Conservation (phyloP, 2,329 filamentous ascomycete species). For the Daldinia eschscholtzii region DNA sequence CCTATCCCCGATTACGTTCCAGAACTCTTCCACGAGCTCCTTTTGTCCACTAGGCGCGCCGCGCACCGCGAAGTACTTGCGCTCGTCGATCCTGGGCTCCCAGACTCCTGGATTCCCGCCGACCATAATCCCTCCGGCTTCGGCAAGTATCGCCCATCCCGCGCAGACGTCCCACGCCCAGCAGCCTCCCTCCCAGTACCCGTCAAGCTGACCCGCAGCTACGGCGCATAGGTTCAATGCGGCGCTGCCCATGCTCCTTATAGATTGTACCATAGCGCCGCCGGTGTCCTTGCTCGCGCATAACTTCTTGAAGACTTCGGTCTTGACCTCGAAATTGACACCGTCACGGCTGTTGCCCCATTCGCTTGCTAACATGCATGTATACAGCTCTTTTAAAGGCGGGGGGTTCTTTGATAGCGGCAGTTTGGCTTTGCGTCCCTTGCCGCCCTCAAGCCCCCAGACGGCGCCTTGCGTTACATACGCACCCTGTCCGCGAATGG, state of each 20-base stretch:
- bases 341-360: conserved; percentile 79
- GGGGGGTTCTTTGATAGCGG: conserved; percentile 64
- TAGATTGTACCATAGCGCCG: conserved; percentile 80
- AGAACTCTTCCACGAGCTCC: conserved; percentile 74
- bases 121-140: conserved; percentile 80
- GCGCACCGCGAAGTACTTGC: conserved; percentile 73
- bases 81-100: conserved; percentile 70
- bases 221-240: conserved; percentile 81
- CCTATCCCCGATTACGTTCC: conserved; percentile 68
- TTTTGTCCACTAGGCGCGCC: conserved; percentile 70
- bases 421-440: conserved; percentile 56
- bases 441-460: conserved; percentile 56
- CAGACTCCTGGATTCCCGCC: conserved; percentile 80
- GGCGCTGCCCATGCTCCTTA: conserved; percentile 78
- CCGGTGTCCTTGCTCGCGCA: conserved; percentile 70
- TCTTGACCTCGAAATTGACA: conserved; percentile 77
- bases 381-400: conserved; percentile 70
- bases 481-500: conserved; percentile 75
- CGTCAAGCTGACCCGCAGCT: conserved; percentile 77
- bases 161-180: conserved; percentile 91
- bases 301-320: conserved; percentile 72
- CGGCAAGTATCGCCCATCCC: conserved; percentile 80
- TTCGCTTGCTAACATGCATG: conserved; percentile 76
- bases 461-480: conserved; percentile 64
- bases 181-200: conserved; percentile 87